Base-by-base conservation (phyloP, 371 early-diverging fungal genomes). In the Zancudomyces culisetae region DNA sequence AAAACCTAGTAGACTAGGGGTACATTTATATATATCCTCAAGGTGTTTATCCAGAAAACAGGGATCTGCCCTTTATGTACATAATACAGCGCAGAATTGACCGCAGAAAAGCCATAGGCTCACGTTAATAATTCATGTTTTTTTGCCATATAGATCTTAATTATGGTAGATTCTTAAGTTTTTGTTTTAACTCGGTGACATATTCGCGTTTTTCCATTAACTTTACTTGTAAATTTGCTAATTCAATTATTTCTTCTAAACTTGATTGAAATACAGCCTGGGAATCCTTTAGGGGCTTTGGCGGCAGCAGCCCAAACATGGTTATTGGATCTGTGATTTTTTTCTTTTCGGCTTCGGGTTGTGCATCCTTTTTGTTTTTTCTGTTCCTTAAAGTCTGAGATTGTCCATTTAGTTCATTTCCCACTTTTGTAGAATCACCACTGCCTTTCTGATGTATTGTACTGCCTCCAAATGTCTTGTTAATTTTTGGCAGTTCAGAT, bases 11-110 rank as follows among this genome's bases (percentile, higher is more conserved):
- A 64, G 42, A 66, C 58, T 49, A 27, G 53, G 45, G 0, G 60
- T 62, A 13, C 72, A 67, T 19, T 73, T 71, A 72, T 27, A 58
- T 64, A 45, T 70, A 70, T 46, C 74, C 76, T 50, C 86, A 79
- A 54, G 71, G 75, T 1, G 72, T 82, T 42, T 78, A 77, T 50
- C 60, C 92, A 28, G 71, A 82, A 0, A 93, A 94, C 58, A 77
- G 75, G 27, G 91, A 90, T 59, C 65, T 94, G 39, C 23, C 1
- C 43, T 27, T 1, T 29, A 52, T 6, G 6, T 35, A 35, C 35
- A 10, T 10, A 35, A 35, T 10, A 10, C 35, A 10, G 15, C 35
- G 6, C 6, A 35, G 6, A 35, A 10, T 35, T 10, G 10, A 10
- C 15, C 15, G 35, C 6, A 10, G 15, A 35, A 35, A 35, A 10